Percentiles rank a stretch among this genome's conserved stretches.
Evolutionary conservation across 768 basidiomycete species (phyloP).

Genomic region (Trametes punicea): DNA sequence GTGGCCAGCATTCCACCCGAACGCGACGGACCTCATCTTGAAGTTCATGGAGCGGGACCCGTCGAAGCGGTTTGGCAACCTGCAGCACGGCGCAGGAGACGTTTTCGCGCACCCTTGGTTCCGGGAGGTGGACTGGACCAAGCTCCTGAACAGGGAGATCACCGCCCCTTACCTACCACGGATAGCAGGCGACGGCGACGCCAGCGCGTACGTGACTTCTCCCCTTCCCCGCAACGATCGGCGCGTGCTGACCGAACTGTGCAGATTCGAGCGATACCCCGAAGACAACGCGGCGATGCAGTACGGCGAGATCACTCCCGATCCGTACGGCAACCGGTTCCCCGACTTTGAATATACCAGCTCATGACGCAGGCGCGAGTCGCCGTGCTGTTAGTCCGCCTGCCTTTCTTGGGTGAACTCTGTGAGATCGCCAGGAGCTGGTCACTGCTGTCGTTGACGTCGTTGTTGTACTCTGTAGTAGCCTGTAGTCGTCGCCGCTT

Average conservation of each 20-base stretch:
- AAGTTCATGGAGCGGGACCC: constrained; percentile 90
- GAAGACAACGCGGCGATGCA: constrained; percentile 61
- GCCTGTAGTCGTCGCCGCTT: not conserved
- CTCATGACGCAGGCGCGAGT: constrained; percentile 7
- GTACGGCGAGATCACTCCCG: constrained; percentile 58
- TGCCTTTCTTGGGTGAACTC: not conserved
- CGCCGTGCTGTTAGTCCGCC: not conserved
- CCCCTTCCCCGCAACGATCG: not conserved
- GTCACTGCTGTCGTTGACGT: not conserved
- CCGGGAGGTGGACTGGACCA: constrained; percentile 88
- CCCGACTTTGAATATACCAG: constrained; percentile 74
- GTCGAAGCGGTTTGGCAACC: constrained; percentile 84
- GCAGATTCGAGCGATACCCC: constrained; percentile 74
- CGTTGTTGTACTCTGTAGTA: not conserved
- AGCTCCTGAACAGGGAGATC: constrained; percentile 78
- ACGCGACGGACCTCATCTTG: constrained; percentile 85
- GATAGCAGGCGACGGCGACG: constrained; percentile 90
- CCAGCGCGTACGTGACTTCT: constrained; percentile 73
- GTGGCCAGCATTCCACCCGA: constrained; percentile 76
- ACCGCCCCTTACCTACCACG: constrained; percentile 94
- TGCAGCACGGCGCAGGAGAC: constrained; percentile 84
- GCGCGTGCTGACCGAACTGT: not conserved
- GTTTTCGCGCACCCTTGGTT: constrained; percentile 96
- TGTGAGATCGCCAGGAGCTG: not conserved
- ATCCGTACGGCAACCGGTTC: constrained; percentile 67